Percentiles rank a stretch among this genome's conserved stretches.
phyloP scores from a whole-genome alignment of 164 flowering plant genomes.

The Platanus orientalis region DNA sequence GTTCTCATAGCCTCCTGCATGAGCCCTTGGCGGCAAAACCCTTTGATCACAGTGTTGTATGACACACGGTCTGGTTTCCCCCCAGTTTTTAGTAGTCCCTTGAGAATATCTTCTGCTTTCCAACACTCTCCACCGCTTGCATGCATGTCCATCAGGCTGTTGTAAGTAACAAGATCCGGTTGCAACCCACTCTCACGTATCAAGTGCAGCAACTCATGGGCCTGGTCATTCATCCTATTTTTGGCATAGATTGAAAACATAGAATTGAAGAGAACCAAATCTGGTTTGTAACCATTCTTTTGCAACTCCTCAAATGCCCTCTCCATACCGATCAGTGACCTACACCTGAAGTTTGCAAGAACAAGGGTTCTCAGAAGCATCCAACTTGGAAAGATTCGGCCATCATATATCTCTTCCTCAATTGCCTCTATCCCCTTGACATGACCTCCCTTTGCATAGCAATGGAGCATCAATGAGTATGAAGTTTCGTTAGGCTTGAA shows the following conservation, averaged over 20 bases:
- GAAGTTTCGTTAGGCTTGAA: conserved; percentile 80
- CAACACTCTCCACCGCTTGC: too few species aligned
- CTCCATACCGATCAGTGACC: conserved; percentile 67
- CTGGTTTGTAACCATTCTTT: conserved; percentile 69
- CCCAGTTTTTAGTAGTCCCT: conserved; percentile 43
- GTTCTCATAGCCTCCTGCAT: conserved; percentile 80
- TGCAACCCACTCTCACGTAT: conserved; percentile 60
- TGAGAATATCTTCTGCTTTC: too few species aligned
- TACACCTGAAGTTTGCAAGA: conserved; percentile 71
- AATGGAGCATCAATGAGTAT: conserved; percentile 69
- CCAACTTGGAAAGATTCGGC: too few species aligned
- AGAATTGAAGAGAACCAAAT: conserved; percentile 72
- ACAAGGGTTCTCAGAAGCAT: too few species aligned
- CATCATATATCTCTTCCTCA: conserved; percentile 60
- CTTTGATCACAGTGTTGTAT: conserved; percentile 89
- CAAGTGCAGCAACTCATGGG: conserved; percentile 54
- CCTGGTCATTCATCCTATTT: conserved; percentile 61
- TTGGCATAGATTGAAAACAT: conserved; percentile 77
- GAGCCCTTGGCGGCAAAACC: conserved; percentile 75
- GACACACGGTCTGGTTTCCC: conserved; percentile 78
- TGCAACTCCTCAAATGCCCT: conserved; percentile 58
- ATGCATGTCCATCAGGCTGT: conserved; percentile 92
- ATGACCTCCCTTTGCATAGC: conserved; percentile 70
- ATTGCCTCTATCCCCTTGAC: conserved; percentile 51
- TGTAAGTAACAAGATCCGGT: conserved; percentile 80